These are phyloP conservation scores for Trametes cingulata DNA, from an alignment of 768 basidiomycete genomes.

Conservation along the genomic window DNA sequence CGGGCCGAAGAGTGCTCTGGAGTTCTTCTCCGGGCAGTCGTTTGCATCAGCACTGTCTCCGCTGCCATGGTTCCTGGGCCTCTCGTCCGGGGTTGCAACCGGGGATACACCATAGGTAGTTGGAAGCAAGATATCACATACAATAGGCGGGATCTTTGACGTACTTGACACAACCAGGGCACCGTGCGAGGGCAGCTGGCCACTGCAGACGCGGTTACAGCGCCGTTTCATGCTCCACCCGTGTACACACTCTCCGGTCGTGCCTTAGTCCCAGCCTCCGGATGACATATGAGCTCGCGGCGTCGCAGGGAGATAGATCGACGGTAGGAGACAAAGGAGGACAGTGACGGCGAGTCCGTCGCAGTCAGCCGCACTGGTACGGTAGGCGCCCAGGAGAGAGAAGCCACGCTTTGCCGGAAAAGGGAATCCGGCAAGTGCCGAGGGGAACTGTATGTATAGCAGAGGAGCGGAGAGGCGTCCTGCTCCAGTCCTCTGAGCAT, in stretches of 20 bases:
- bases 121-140: not conserved
- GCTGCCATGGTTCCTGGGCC: not conserved
- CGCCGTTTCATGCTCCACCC: not conserved
- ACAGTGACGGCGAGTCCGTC: not conserved
- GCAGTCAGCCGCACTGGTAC: not conserved
- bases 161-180: too few relatives aligned
- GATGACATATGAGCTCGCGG: not conserved
- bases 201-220: too few relatives aligned
- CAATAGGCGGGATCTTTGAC: not conserved
- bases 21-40: constrained; percentile 9
- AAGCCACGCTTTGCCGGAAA: not conserved
- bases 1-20: constrained; percentile 12
- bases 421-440: constrained; percentile 12
- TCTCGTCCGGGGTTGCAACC: not conserved
- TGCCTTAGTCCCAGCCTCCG: not conserved
- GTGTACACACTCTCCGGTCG: not conserved
- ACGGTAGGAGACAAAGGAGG: not conserved
- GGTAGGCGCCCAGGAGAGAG: constrained; percentile 5
- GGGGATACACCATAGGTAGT: constrained; percentile 1
- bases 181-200: not conserved
- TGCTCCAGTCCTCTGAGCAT: constrained; percentile 6
- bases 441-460: constrained; percentile 15
- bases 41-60: not conserved
- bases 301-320: not conserved
- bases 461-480: constrained; percentile 5